Base-by-base conservation (phyloP, 495 filamentous ascomycete species). In the Cercophora samala region DNA sequence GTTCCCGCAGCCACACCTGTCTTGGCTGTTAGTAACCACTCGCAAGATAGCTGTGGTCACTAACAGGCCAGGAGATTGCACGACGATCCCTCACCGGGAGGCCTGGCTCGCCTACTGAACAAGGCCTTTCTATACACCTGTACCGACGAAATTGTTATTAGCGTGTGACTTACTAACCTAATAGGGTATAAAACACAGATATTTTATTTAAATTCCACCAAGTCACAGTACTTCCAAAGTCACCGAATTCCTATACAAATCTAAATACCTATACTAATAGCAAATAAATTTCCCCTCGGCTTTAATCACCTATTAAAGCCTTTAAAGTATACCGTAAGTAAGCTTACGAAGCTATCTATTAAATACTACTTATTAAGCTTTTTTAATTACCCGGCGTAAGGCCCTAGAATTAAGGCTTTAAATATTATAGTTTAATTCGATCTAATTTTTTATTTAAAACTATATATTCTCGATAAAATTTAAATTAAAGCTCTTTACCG, bases 11-110 rank as follows among this genome's bases (percentile, higher is more conserved):
- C 22, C 22, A 56, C n/a, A 18, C 18, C 22, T 56, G 18, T 19
- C 53, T 56, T 46, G 37, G 37, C n/a, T 56, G 53, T 56, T 56
- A 56, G n/a, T 56, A 29, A 29, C 21, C n/a, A 3, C 53, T 46
- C 37, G 13, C 37, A 17, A 17, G 3, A 9, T 56, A 11, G 53
- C 19, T 56, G 37, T 9, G 9, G 3, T 11, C 8, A 46, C 37
- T 56, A 56, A 56, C 53, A 56, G 53, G 53, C 8, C 22, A 23
- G 53, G 53, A 56, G 53, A 56, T 56, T 56, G 19, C 53, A 56
- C 18, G 53, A 56, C 53, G 53, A 56, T 56, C 53, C n/a, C 15
- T 56, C 52, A 54, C 52, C 17, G 52, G 52, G 52, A 54, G 52
- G 52, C 52, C 52, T 54, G n/a, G 52, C 15, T 54, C 15, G 52